Percentiles rank a stretch among this genome's conserved stretches.
These are phyloP conservation scores for Fusarium chuoi DNA, from an alignment of 2,329 filamentous ascomycete species.

Conservation along the genomic window DNA sequence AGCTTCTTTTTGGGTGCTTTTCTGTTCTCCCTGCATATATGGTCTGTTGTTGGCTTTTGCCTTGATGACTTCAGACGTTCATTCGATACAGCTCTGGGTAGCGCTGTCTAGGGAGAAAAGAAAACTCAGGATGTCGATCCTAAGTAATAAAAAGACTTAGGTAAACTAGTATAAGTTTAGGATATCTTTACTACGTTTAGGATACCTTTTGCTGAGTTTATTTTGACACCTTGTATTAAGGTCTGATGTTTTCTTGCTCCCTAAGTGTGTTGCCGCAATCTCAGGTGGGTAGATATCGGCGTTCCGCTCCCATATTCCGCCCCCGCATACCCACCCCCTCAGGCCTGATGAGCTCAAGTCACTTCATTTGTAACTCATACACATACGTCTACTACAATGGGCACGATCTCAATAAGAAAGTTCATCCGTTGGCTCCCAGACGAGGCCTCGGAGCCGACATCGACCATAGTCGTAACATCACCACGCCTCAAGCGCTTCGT, in stretches of 20 bases:
- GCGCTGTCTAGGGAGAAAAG: not conserved
- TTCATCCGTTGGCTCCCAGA: slow-evolving; percentile 69
- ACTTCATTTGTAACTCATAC: not conserved
- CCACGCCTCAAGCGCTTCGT: slow-evolving; percentile 64
- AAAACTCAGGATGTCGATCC: no score
- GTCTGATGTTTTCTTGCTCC: fast-evolving
- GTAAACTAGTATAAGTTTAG: no score
- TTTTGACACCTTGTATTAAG: no score
- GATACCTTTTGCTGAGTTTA: no score
- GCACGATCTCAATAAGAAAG: slow-evolving; percentile 65
- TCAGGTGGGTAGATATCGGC: not conserved
- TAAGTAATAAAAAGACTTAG: no score
- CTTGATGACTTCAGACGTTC: not conserved
- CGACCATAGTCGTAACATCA: slow-evolving; percentile 72
- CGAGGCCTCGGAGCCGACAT: slow-evolving; percentile 67
- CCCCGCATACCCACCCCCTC: slow-evolving; percentile 9
- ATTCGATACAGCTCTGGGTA: not conserved
- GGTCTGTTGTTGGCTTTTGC: not conserved
- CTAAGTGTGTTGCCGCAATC: not conserved
- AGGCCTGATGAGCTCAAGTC: not conserved
- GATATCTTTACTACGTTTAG: no score
- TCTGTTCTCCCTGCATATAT: not conserved
- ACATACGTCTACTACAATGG: slow-evolving; percentile 22
- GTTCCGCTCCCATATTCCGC: slow-evolving; percentile 12
- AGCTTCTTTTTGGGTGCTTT: fast-evolving